phyloP scores from a whole-genome alignment of 345 rosid species.

The Eucalyptus pauciflora region DNA sequence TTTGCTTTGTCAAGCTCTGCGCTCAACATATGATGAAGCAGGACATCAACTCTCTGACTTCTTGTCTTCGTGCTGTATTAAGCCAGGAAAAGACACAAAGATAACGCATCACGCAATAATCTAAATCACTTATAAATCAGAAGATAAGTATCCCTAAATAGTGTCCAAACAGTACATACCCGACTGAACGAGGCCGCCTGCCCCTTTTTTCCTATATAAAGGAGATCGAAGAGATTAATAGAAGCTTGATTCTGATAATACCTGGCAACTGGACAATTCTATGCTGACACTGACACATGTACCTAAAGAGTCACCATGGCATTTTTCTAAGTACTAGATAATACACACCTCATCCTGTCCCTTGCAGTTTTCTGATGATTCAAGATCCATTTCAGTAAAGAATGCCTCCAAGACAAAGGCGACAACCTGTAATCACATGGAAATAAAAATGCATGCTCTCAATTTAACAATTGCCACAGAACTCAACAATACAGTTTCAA shows the following conservation, averaged over 20 bases:
- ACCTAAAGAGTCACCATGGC: background rate
- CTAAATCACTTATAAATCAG: background rate
- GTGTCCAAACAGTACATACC: constrained; percentile 28
- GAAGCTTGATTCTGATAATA: background rate
- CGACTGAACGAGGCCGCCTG: constrained; percentile 27
- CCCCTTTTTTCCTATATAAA: background rate
- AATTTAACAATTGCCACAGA: background rate
- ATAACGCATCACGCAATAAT: background rate
- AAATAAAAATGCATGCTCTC: background rate
- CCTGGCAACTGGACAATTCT: background rate
- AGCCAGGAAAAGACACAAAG: background rate
- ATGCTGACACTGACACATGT: background rate
- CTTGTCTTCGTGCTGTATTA: constrained; percentile 64
- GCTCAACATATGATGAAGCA: constrained; percentile 90
- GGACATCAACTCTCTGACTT: constrained; percentile 80
- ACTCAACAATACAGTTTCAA: background rate
- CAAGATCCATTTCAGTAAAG: constrained; percentile 89
- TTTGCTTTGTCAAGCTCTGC: constrained; percentile 31
- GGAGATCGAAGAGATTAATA: background rate
- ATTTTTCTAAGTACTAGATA: background rate
- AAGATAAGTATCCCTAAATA: background rate
- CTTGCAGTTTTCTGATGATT: constrained; percentile 38
- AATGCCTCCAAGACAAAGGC: constrained; percentile 99
- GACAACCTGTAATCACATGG: constrained; percentile 48
- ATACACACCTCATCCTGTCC: constrained; percentile 40